phyloP scores from a whole-genome alignment of 1,284 basidiomycete species.

The Tilletia walkeri region DNA sequence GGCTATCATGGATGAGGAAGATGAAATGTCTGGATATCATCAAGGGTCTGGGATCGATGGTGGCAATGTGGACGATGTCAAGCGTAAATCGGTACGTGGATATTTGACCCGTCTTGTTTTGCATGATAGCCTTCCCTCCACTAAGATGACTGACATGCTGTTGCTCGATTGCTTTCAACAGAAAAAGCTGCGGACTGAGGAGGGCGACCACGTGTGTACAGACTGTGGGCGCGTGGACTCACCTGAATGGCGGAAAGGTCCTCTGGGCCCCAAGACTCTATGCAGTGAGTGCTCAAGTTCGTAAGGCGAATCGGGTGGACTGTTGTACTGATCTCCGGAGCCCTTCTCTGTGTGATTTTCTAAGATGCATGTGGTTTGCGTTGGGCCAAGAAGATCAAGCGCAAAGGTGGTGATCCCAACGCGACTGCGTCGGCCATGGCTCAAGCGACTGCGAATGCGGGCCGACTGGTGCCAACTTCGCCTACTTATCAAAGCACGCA shows the following conservation, averaged over 20 bases:
- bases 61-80: not conserved
- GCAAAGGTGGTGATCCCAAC: slow-evolving; percentile 45
- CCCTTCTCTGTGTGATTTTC: not conserved
- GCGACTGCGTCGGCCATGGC: slow-evolving; percentile 14
- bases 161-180: not conserved
- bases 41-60: not conserved
- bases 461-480: slow-evolving; percentile 7
- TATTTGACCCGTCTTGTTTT: no score
- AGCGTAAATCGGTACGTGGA: not conserved
- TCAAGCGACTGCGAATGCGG: slow-evolving; percentile 9
- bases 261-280: slow-evolving; percentile 47
- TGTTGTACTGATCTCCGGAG: not conserved
- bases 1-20: slow-evolving; percentile 2
- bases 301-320: not conserved
- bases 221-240: slow-evolving; percentile 52
- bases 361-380: slow-evolving; percentile 49
- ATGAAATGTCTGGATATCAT: not conserved
- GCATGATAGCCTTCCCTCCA: no score
- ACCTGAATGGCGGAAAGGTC: slow-evolving; percentile 54
- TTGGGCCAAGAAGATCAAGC: slow-evolving; percentile 53
- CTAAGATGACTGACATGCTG: not conserved
- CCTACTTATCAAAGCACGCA: not conserved
- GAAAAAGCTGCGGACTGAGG: slow-evolving; percentile 42
- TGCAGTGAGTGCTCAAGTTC: slow-evolving; percentile 25
- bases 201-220: slow-evolving; percentile 51